Evolutionary conservation across 2,329 filamentous ascomycete species (phyloP).

Genomic region (Penicillium decumbens): DNA sequence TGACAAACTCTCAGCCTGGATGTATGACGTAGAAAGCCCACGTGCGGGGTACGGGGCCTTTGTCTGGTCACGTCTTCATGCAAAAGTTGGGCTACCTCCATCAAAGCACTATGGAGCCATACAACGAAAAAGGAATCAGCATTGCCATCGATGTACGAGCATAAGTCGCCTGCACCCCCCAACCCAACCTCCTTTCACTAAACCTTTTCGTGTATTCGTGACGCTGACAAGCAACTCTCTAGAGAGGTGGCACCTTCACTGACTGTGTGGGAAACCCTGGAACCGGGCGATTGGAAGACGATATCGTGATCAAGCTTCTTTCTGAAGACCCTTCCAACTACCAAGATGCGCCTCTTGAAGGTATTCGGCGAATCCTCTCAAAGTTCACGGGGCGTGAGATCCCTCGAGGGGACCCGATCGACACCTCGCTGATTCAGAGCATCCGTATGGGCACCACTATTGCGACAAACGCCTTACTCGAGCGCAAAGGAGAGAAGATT

Average conservation of each 20-base stretch:
- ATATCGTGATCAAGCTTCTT: constrained; percentile 80
- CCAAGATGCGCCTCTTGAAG: constrained; percentile 82
- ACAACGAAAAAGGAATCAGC: constrained; percentile 13
- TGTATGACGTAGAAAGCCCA: neutral
- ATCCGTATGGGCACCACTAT: constrained; percentile 97
- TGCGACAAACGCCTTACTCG: constrained; percentile 84
- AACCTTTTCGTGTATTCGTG: neutral
- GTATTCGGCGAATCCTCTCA: constrained; percentile 79
- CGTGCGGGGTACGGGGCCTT: constrained; percentile 3
- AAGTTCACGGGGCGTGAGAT: constrained; percentile 71
- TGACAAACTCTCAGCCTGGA: neutral
- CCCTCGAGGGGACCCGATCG: constrained; percentile 70
- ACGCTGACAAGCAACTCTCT: neutral
- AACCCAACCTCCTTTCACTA: no score
- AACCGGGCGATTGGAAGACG: constrained; percentile 58
- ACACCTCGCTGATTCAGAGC: constrained; percentile 78
- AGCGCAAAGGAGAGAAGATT: constrained; percentile 84
- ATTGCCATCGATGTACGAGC: constrained; percentile 23
- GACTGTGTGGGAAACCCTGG: constrained; percentile 46
- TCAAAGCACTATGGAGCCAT: constrained; percentile 6
- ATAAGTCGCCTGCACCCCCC: neutral
- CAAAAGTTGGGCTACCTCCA: neutral
- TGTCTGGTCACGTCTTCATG: neutral
- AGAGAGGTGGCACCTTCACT: constrained; percentile 25
- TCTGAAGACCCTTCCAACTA: constrained; percentile 90